Evolutionary conservation across 331 rosid genomes (phyloP).

Genomic region (Stylosanthes scabra): DNA sequence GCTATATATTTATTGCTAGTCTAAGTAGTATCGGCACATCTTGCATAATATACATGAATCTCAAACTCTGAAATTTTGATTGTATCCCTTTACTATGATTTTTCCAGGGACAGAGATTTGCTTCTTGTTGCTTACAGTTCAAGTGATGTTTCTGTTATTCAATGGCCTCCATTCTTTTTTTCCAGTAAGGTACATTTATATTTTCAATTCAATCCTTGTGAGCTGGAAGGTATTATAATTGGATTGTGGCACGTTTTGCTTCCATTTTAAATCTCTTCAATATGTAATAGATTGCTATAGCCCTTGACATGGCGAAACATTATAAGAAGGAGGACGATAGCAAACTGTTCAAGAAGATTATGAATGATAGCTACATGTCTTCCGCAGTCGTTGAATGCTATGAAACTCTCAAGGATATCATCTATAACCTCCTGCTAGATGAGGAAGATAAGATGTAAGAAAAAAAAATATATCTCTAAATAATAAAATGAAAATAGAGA

Average conservation of each 20-base stretch:
- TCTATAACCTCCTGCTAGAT: conserved; percentile 54
- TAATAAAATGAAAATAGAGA: too few relatives aligned
- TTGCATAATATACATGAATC: conserved; percentile 24
- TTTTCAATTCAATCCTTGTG: conserved; percentile 26
- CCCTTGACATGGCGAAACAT: conserved; percentile 97
- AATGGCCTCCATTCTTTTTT: conserved; percentile 99
- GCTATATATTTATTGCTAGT: neutral
- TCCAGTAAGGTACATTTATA: conserved; percentile 83
- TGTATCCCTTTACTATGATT: conserved; percentile 33
- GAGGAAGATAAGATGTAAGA: conserved; percentile 71
- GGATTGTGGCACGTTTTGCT: conserved; percentile 20
- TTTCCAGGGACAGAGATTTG: conserved; percentile 85
- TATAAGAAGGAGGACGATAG: conserved; percentile 74
- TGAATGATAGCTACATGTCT: conserved; percentile 72
- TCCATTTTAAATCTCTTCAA: conserved; percentile 37
- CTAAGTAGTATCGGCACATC: conserved; percentile 27
- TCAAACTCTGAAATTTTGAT: conserved; percentile 42
- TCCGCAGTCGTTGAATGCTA: conserved; percentile 95
- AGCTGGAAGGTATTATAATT: conserved; percentile 17
- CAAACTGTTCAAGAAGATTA: conserved; percentile 78
- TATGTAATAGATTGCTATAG: conserved; percentile 88
- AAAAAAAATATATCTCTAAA: conserved; percentile 26
- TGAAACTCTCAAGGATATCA: conserved; percentile 74
- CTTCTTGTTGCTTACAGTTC: conserved; percentile 84
- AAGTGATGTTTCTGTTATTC: conserved; percentile 66